Percentiles rank a stretch among this genome's conserved stretches.
phyloP scores from a whole-genome alignment of 768 basidiomycete species.

The Daedalea quercina region DNA sequence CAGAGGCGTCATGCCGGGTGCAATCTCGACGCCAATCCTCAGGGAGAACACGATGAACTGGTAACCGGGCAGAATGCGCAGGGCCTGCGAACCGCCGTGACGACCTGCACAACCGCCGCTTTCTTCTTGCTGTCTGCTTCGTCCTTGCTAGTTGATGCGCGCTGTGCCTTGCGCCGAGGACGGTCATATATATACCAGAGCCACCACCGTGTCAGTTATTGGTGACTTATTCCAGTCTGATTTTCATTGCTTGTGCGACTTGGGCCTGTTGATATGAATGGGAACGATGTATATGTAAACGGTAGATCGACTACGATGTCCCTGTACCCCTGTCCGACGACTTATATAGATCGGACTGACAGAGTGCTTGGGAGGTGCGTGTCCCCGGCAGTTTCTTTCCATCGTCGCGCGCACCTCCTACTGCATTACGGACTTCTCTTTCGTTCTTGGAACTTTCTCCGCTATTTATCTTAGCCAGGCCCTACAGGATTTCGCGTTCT shows the following conservation, averaged over 20 bases:
- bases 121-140: not conserved
- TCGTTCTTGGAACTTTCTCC: not conserved
- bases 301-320: not conserved
- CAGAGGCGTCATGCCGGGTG: slow-evolving; percentile 47
- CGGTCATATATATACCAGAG: not conserved
- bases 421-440: not conserved
- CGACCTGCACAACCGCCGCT: not conserved
- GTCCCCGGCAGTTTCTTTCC: not conserved
- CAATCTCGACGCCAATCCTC: slow-evolving; percentile 73
- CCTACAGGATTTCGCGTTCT: not conserved
- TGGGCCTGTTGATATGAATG: not conserved
- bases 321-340: not conserved
- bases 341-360: not conserved
- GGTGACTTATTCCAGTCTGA: not conserved
- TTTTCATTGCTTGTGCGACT: not conserved
- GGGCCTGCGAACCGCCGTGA: not conserved
- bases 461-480: not conserved
- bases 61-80: slow-evolving; percentile 27
- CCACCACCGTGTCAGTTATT: not conserved
- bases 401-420: not conserved
- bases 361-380: not conserved
- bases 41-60: slow-evolving; percentile 83
- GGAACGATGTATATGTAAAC: not conserved
- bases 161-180: not conserved
- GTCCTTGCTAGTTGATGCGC: not conserved